A percentile compares a stretch with the other conserved stretches of the same genome.
Evolutionary conservation across 2,329 filamentous ascomycete species (phyloP).

Genomic region (Phialophora chinensis): DNA sequence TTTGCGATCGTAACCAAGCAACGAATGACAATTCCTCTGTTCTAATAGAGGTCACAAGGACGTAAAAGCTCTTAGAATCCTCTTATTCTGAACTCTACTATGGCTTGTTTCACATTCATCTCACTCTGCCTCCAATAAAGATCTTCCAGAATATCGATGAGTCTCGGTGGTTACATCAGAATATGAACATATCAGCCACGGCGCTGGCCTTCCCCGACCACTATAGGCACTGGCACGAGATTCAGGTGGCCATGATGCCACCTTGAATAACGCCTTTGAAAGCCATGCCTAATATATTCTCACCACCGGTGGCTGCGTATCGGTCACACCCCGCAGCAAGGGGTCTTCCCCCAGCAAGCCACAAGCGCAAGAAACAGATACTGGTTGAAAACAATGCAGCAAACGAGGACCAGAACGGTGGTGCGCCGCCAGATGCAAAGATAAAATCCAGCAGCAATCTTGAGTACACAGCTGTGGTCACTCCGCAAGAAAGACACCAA

Average conservation of each 20-base stretch:
- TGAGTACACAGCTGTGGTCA: slow-evolving; percentile 41
- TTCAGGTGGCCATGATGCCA: background rate
- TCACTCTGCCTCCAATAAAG: background rate
- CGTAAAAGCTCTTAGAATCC: background rate
- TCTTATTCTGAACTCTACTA: background rate
- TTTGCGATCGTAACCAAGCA: background rate
- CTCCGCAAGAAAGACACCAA: slow-evolving; percentile 51
- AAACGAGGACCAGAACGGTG: slow-evolving; percentile 9
- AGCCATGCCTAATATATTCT: slow-evolving; percentile 17
- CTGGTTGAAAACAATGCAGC: slow-evolving; percentile 39
- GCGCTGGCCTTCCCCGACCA: background rate
- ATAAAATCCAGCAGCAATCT: slow-evolving; percentile 1
- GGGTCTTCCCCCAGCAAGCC: background rate
- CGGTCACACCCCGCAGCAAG: background rate
- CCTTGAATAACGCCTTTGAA: background rate
- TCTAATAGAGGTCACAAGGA: background rate
- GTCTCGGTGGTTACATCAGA: background rate
- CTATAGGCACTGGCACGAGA: background rate
- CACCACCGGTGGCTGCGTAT: slow-evolving; percentile 9
- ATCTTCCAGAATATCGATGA: background rate
- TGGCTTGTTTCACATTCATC: background rate
- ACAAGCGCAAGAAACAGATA: slow-evolving; percentile 44
- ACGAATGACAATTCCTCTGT: slow-evolving; percentile 10
- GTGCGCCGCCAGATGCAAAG: background rate
- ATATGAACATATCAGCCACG: background rate